Evolutionary conservation across 2,329 filamentous ascomycete species (phyloP).

Genomic region (Akanthomyces lecanii): DNA sequence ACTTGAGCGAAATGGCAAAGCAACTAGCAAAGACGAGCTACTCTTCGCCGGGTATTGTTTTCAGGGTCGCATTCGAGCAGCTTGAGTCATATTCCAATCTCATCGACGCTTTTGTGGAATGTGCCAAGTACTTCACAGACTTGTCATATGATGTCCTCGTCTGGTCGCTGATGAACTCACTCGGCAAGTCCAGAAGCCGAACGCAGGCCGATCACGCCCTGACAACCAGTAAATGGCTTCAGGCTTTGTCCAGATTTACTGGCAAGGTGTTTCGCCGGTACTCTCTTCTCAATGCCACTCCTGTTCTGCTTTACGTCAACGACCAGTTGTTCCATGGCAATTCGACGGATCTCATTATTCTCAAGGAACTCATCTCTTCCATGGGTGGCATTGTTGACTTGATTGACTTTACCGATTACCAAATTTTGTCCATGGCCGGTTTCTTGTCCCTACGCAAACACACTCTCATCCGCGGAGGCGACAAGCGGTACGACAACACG

Average conservation of each 20-base stretch:
- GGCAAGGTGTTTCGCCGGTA: conserved; percentile 88
- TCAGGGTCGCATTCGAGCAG: conserved; percentile 81
- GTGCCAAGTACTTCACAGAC: conserved; percentile 87
- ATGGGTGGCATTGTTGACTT: conserved; percentile 94
- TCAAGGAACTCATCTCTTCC: conserved; percentile 82
- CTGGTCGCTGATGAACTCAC: conserved; percentile 81
- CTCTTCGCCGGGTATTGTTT: conserved; percentile 85
- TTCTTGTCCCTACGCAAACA: conserved; percentile 75
- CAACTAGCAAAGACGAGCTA: conserved; percentile 88
- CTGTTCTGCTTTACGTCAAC: conserved; percentile 85
- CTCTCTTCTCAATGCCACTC: conserved; percentile 73
- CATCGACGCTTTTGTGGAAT: conserved; percentile 91
- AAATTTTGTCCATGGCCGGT: conserved; percentile 83
- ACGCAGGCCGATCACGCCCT: conserved; percentile 60
- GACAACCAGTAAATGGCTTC: conserved; percentile 86
- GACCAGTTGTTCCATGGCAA: conserved; percentile 78
- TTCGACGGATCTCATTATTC: conserved; percentile 83
- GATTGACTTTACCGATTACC: conserved; percentile 80
- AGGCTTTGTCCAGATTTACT: conserved; percentile 84
- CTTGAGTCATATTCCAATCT: conserved; percentile 94
- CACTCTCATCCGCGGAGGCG: conserved; percentile 73
- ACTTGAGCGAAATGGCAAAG: conserved; percentile 80
- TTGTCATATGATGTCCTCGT: conserved; percentile 90
- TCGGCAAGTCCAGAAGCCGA: conserved; percentile 59
- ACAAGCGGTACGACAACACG: conserved; percentile 72